Evolutionary conservation across 352 stramenopile genomes (phyloP).

Genomic region (Phytophthora ohioensis): DNA sequence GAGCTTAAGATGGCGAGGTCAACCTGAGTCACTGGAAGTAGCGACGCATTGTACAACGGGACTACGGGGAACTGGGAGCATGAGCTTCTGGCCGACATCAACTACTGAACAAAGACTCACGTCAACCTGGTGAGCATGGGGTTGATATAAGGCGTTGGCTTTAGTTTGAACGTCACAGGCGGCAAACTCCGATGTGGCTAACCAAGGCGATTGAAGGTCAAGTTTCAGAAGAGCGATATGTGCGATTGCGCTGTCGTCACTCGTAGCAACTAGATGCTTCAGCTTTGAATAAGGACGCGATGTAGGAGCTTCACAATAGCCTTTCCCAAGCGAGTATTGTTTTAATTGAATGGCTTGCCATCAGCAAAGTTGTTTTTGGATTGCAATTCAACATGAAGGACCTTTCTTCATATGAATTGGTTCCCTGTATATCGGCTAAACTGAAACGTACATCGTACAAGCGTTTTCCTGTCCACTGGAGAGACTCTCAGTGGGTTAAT

Average conservation of each 20-base stretch:
- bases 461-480: background rate
- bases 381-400: background rate
- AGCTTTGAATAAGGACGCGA: background rate
- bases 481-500: no score
- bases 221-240: background rate
- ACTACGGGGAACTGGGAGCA: background rate
- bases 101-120: background rate
- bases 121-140: background rate
- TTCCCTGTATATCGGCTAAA: constrained; percentile 2
- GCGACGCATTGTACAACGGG: background rate
- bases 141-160: background rate
- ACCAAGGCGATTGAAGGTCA: background rate
- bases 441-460: background rate
- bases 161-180: background rate
- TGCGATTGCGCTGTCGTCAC: background rate
- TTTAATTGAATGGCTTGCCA: background rate
- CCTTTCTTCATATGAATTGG: background rate
- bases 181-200: background rate
- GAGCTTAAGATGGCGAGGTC: background rate
- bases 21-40: background rate
- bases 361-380: background rate
- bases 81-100: background rate
- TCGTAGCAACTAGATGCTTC: background rate
- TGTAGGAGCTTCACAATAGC: background rate
- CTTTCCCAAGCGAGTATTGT: background rate